Base-by-base conservation (phyloP, 2,329 filamentous ascomycete species). In the Fusarium ambrosium region DNA sequence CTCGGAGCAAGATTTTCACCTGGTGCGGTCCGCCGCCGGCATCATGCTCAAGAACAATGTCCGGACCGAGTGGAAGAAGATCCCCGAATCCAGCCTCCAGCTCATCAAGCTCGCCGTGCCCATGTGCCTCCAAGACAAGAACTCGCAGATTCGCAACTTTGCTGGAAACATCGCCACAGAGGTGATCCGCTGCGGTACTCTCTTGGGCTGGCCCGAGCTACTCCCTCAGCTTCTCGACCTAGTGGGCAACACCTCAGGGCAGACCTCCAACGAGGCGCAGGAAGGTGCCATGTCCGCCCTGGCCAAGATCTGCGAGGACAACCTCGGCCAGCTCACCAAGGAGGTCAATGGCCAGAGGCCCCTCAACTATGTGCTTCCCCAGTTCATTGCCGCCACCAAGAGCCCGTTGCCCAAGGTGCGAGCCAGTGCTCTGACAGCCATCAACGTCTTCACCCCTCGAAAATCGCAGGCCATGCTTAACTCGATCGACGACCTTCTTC, bases 41-140 rank as follows among this genome's bases (percentile, higher is more conserved):
- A 92, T 98, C 80, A 97, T 98, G 91, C 89, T 99, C 76, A 99
- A 98, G 86, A 98, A 98, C 84, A 95, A 97, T 81, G 90, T 98
- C 82, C 93, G 91, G 80, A 85, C 90, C 58, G 88, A 91, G 48
- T 96, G 94, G 87, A 93, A 93, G 81, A 87, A 90, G 66, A 94
- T 98, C 72, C 89, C 94, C 63, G 91, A 93, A 61, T 82, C 87
- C 45, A 96, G 92, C 81, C 87, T 97, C 76, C 85, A 88, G 34
- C 92, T 97, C 80, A 91, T 98, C 82, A 95, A 94, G 82, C 90
- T 94, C 62, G 91, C 94, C 37, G 90, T 97, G 14, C 89, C 97
- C 66, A 84, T 93, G 70, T 93, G 93, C 16, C 88, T 99, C 64
- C 94, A 95, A 82, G 97, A 99, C 83, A 89, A 90, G 73, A 93